A percentile compares a stretch with the other conserved stretches of the same genome.
Evolutionary conservation across 1,284 basidiomycete genomes (phyloP).

Genomic region (Vanrija humicola): DNA sequence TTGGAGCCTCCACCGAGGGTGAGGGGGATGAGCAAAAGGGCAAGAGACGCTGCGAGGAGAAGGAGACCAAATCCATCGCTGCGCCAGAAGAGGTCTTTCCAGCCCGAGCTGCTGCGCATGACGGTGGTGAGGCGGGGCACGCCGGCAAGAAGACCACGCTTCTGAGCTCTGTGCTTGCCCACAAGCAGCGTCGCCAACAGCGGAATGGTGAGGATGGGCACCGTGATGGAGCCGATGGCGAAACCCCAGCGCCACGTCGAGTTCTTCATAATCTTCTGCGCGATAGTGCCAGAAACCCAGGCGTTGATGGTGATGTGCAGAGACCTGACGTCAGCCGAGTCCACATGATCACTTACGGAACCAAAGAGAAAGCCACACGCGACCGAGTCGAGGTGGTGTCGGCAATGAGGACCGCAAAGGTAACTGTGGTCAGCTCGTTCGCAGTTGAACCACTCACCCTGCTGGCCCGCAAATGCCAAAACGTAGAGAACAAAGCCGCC

Average conservation of each 20-base stretch:
- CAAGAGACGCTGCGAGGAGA: constrained; percentile 39
- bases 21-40: constrained; percentile 45
- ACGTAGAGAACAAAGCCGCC: constrained; percentile 45
- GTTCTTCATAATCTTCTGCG: background rate
- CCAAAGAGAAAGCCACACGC: constrained; percentile 48
- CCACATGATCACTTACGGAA: constrained; percentile 32
- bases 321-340: constrained; percentile 10
- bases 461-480: constrained; percentile 26
- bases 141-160: background rate
- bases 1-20: constrained; percentile 43
- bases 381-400: constrained; percentile 47
- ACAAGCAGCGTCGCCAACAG: constrained; percentile 18
- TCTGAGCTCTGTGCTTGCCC: background rate
- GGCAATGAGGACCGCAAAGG: constrained; percentile 48
- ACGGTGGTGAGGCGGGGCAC: background rate
- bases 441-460: constrained; percentile 9
- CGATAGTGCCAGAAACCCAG: background rate
- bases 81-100: constrained; percentile 47
- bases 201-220: constrained; percentile 27
- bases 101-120: background rate
- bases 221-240: background rate
- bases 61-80: constrained; percentile 45
- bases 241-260: constrained; percentile 65
- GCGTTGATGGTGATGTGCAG: constrained; percentile 45
- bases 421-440: constrained; percentile 13